Conservation (phyloP, 306 rosid genomes). For the Rubus parviflorus region DNA sequence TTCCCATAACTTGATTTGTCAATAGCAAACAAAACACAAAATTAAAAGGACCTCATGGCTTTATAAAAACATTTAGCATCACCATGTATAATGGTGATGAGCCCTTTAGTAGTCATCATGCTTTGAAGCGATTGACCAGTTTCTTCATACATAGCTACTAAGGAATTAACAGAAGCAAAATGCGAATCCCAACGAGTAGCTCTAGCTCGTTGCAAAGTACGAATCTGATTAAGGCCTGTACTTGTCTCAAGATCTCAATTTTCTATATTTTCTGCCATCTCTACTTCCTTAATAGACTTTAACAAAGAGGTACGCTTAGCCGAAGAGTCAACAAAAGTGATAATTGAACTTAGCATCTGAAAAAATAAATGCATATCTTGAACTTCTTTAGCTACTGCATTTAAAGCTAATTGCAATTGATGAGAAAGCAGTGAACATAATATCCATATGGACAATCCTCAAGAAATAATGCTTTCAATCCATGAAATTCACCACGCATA, state of each 20-base stretch:
- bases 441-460: neutral
- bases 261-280: neutral
- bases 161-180: neutral
- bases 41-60: too few relatives aligned
- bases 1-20: neutral
- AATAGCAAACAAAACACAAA: neutral
- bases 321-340: neutral
- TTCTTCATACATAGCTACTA: neutral
- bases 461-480: neutral
- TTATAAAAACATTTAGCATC: neutral
- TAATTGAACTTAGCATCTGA: neutral
- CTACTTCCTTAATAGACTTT: neutral
- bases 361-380: neutral
- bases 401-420: neutral
- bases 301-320: neutral
- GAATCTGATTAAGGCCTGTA: too few relatives aligned
- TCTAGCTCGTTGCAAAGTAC: too few relatives aligned
- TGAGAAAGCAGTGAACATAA: slow-evolving; percentile 5
- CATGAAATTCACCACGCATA: too few relatives aligned
- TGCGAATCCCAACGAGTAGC: neutral
- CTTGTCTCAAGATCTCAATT: too few relatives aligned
- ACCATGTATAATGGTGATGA: neutral
- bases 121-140: too few relatives aligned
- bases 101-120: neutral
- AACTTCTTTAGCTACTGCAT: neutral